These are phyloP conservation scores for Stropharia rugosoannulata DNA, from an alignment of 768 basidiomycete species.

Conservation along the genomic window DNA sequence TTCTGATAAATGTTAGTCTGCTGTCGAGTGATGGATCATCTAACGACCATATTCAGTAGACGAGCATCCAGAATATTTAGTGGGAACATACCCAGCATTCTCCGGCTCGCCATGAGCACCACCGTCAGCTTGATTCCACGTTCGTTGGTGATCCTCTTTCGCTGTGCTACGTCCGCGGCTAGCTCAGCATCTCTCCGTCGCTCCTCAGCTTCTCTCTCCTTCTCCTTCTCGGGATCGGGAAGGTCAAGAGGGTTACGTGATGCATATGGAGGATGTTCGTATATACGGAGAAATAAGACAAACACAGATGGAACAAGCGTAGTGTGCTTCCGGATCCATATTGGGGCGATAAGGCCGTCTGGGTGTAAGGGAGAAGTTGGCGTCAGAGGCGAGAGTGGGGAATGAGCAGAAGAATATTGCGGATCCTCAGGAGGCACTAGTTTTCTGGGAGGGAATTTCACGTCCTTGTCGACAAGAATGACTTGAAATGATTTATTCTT, in stretches of 20 bases:
- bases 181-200: conserved; percentile 72
- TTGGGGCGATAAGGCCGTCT: conserved; percentile 94
- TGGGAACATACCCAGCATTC: conserved; percentile 69
- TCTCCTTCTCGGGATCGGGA: conserved; percentile 52
- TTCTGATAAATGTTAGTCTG: conserved; percentile 82
- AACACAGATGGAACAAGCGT: conserved; percentile 91
- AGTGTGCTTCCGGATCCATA: conserved; percentile 97
- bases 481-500: conserved; percentile 77
- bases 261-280: conserved; percentile 53
- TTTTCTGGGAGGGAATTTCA: conserved; percentile 89
- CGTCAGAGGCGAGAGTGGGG: conserved; percentile 91
- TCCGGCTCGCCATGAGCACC: conserved; percentile 86
- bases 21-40: conserved; percentile 85
- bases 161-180: conserved; percentile 71
- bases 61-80: neutral
- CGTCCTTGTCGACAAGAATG: conserved; percentile 78
- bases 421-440: conserved; percentile 59
- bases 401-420: conserved; percentile 62
- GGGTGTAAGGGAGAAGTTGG: conserved; percentile 89
- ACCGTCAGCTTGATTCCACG: conserved; percentile 93
- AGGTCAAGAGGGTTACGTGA: conserved; percentile 54
- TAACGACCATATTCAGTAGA: conserved; percentile 24
- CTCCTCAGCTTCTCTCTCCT: conserved; percentile 67
- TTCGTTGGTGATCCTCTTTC: conserved; percentile 81
- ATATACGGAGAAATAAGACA: conserved; percentile 85